phyloP scores from a whole-genome alignment of 345 rosid genomes.

The Dimocarpus longan region DNA sequence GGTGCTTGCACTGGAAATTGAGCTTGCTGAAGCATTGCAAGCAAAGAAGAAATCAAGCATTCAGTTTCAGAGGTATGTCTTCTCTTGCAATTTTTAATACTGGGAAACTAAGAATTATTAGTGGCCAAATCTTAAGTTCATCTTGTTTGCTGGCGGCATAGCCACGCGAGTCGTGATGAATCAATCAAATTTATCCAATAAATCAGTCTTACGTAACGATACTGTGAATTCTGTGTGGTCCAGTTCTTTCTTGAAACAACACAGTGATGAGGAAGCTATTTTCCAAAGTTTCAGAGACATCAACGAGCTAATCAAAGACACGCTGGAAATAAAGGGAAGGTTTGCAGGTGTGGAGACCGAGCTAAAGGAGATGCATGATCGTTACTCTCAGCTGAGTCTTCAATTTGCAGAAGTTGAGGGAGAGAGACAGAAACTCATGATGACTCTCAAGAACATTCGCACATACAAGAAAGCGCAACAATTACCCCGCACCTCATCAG shows the following conservation, averaged over 20 bases:
- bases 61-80: constrained; percentile 75
- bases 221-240: constrained; percentile 22
- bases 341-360: constrained; percentile 68
- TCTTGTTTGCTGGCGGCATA: background rate
- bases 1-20: constrained; percentile 91
- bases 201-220: background rate
- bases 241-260: constrained; percentile 92
- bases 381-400: constrained; percentile 93
- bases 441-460: constrained; percentile 89
- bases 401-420: constrained; percentile 99
- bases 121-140: background rate
- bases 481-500: constrained; percentile 52
- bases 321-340: constrained; percentile 77
- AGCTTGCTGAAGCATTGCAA: constrained; percentile 86
- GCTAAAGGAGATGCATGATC: constrained; percentile 91
- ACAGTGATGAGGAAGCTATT: constrained; percentile 76
- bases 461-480: constrained; percentile 57
- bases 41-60: constrained; percentile 64
- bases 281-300: constrained; percentile 93
- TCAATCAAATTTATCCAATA: background rate
- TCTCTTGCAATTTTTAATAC: background rate
- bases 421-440: constrained; percentile 94
- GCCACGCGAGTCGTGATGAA: background rate
- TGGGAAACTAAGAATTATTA: background rate
- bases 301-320: constrained; percentile 81